Base-by-base conservation (phyloP, 345 rosid species). In the Populus pruinosa region DNA sequence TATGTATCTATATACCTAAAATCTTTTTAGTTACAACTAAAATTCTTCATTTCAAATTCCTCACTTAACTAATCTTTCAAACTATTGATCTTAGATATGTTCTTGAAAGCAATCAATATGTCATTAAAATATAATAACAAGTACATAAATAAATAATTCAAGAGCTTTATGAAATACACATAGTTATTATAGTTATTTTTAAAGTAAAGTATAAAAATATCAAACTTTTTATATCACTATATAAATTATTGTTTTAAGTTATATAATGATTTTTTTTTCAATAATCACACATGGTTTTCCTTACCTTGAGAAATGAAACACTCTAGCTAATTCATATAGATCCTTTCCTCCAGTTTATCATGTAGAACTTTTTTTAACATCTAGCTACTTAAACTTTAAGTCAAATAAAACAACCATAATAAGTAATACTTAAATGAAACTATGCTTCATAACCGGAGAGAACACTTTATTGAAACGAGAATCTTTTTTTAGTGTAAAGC, bases 391-490 rank as follows among this genome's bases (percentile, higher is more conserved):
- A 31, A 31, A 31, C 33, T 31, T 3, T 31, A 31, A 31, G 4
- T 31, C 33, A 31, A 31, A 31, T 31, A 59, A 2, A 56, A 10
- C 25, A 7, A 73, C 76, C 25, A 53, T 73, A 39, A 35, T 31
- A 2, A 73, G 68, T 3, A 73, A 29, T 5, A 73, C 66, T 5
- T 0, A 18, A 8, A 59, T 73, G 18, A 31, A 31, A 3, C 33
- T 73, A 61, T 73, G 36, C 10, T 73, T 73, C 35, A 73, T 49
- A 59, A 73, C 7, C 31, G n/a, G 18, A n/a, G 50, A 73, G 18
- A 73, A 66, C 5, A 66, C 43, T 65, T 65, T 6, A 12, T 65
- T 65, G 8, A 65, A 65, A 4, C 5, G 38, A 33, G 14, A 2
- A 4, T 17, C 21, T 5, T 65, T 3, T 33, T 20, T 65, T 16